Evolutionary conservation across 2,329 filamentous ascomycete species (phyloP).

Genomic region (Fusarium longipes): DNA sequence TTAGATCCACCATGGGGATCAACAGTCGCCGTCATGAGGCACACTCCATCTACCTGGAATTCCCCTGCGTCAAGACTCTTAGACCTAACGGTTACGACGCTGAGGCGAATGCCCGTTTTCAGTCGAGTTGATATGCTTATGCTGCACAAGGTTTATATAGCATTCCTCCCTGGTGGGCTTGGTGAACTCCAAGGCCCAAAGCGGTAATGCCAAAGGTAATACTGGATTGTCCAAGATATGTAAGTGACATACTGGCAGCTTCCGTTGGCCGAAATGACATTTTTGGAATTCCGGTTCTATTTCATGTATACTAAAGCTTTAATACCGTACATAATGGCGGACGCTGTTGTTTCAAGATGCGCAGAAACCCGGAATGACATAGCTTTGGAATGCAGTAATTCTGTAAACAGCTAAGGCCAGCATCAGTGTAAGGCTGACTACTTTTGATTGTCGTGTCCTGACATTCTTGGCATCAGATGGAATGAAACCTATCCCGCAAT

Average conservation of each 20-base stretch:
- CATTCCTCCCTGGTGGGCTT: slow-evolving; percentile 17
- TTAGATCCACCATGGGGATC: not conserved
- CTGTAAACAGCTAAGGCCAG: slow-evolving; percentile 4
- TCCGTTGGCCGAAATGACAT: not conserved
- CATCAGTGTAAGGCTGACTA: not conserved
- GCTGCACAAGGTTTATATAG: not conserved
- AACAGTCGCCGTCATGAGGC: not conserved
- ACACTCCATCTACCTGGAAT: slow-evolving; percentile 22
- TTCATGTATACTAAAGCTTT: no score
- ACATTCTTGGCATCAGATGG: rapidly evolving
- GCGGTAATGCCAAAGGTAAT: not conserved
- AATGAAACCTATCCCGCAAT: not conserved
- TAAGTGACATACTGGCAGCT: slow-evolving; percentile 1
- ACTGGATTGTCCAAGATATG: slow-evolving; percentile 13
- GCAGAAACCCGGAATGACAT: not conserved
- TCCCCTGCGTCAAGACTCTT: slow-evolving; percentile 10
- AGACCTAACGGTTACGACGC: slow-evolving; percentile 6
- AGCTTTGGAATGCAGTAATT: slow-evolving; percentile 5
- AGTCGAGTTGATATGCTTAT: not conserved
- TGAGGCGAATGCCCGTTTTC: not conserved
- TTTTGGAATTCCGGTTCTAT: not conserved
- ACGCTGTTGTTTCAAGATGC: not conserved
- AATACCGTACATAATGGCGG: no score
- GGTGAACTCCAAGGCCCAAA: not conserved
- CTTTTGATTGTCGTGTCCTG: rapidly evolving